phyloP scores from a whole-genome alignment of 805 yeast species.

The Wickerhamiella alocasiicola region DNA sequence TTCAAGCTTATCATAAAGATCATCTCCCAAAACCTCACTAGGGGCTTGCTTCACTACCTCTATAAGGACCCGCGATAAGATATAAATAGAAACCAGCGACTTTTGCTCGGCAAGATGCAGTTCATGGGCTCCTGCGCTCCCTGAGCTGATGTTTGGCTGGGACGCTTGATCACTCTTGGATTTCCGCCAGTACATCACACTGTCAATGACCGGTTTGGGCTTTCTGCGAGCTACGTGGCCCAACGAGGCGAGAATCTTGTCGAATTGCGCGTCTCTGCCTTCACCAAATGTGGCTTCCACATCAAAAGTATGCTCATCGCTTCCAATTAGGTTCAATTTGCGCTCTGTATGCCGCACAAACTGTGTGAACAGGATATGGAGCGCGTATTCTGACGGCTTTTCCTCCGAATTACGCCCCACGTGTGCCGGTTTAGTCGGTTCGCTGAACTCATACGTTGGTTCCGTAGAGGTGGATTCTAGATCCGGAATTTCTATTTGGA shows the following conservation, averaged over 20 bases:
- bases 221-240: conserved; percentile 84
- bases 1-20: conserved; percentile 69
- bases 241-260: conserved; percentile 68
- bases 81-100: conserved; percentile 73
- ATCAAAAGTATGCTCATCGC: conserved; percentile 39
- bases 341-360: conserved; percentile 90
- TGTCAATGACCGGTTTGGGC: conserved; percentile 93
- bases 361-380: conserved; percentile 89
- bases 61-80: conserved; percentile 79
- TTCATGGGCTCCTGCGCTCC: conserved; percentile 9
- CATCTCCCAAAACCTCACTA: conserved; percentile 58
- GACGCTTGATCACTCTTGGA: conserved; percentile 74
- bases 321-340: conserved; percentile 75
- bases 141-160: conserved; percentile 8
- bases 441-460: not conserved
- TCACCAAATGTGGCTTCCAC: conserved; percentile 39
- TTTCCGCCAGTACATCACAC: conserved; percentile 97
- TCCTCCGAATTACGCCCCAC: conserved; percentile 9
- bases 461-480: conserved; percentile 3
- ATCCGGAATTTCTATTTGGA: conserved; percentile 12
- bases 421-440: not conserved
- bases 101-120: conserved; percentile 58
- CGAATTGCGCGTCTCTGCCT: conserved; percentile 79
- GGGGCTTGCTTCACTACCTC: conserved; percentile 87
- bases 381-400: conserved; percentile 54